A percentile compares a stretch with the other conserved stretches of the same genome.
Conservation (phyloP, 257 asterid genomes). For the Verbascum thapsus region DNA sequence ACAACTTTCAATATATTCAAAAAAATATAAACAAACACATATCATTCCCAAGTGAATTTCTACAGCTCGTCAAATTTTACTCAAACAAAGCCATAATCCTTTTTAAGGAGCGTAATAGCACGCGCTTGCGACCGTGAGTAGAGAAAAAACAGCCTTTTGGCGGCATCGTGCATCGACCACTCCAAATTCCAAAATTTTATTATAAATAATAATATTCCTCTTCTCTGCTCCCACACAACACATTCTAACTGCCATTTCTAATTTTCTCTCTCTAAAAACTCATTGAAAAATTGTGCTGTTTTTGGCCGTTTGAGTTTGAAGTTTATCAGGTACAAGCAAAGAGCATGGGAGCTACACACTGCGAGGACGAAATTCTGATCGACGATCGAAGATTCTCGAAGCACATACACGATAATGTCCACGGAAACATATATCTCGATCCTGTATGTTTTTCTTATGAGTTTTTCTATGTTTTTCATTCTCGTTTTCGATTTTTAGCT, state of each 20-base stretch:
- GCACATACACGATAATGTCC: conserved; percentile 84
- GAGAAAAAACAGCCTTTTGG: conserved; percentile 37
- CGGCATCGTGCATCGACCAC: conserved; percentile 45
- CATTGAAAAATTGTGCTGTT: too few relatives aligned
- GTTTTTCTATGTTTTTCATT: conserved; percentile 5
- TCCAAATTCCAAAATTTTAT: conserved; percentile 35
- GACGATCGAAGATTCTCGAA: conserved; percentile 62
- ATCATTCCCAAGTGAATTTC: too few relatives aligned
- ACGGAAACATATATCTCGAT: conserved; percentile 86
- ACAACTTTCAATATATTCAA: too few relatives aligned
- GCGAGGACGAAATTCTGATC: conserved; percentile 27
- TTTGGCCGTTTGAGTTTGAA: conserved; percentile 16
- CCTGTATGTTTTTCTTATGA: conserved; percentile 44
- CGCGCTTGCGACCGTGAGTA: conserved; percentile 26
- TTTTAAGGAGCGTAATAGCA: not conserved
- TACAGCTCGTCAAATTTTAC: too few relatives aligned
- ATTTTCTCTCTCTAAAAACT: conserved; percentile 15
- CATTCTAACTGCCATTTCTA: not conserved
- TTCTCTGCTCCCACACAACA: conserved; percentile 8
- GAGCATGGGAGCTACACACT: conserved; percentile 49
- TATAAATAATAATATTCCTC: conserved; percentile 34
- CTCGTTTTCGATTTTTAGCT: conserved; percentile 8
- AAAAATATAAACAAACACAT: too few relatives aligned
- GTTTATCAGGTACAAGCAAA: conserved; percentile 25
- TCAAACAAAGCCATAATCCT: too few relatives aligned